Conservation (phyloP, 2,329 filamentous ascomycete species). For the Magnaporthales sp. region DNA sequence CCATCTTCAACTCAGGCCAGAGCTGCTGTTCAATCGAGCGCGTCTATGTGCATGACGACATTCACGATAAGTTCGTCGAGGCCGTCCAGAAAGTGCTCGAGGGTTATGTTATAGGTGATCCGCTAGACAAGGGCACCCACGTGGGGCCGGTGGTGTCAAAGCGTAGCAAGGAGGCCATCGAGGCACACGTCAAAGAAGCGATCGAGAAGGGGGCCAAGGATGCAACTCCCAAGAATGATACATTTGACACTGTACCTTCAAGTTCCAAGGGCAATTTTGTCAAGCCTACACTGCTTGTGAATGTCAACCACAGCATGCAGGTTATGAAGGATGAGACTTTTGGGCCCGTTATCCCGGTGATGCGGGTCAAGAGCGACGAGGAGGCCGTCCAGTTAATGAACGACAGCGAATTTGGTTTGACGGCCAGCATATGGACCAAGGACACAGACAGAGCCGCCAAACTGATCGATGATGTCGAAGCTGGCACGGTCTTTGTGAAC, state of each 20-base stretch:
- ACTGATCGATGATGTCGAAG: conserved; percentile 74
- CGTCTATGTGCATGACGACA: conserved; percentile 78
- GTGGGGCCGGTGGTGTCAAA: conserved; percentile 84
- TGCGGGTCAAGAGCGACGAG: conserved; percentile 72
- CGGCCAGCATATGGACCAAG: conserved; percentile 96
- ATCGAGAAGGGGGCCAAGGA: conserved; percentile 76
- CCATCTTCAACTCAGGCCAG: conserved; percentile 98
- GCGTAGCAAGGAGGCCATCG: conserved; percentile 66
- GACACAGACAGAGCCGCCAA: conserved; percentile 67
- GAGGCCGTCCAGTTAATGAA: conserved; percentile 87
- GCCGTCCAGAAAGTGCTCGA: conserved; percentile 72
- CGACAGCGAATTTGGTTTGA: conserved; percentile 87
- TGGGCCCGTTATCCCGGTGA: conserved; percentile 82
- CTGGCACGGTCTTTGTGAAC: conserved; percentile 94
- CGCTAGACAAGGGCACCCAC: conserved; percentile 68
- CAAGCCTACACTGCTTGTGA: conserved; percentile 71
- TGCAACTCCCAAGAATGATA: conserved; percentile 71
- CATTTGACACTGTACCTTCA: conserved; percentile 59
- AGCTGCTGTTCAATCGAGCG: conserved; percentile 91
- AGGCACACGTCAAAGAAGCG: conserved; percentile 74
- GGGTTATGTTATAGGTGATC: conserved; percentile 83
- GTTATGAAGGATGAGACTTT: conserved; percentile 96
- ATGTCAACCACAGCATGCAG: conserved; percentile 72
- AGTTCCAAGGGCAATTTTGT: conserved; percentile 74
- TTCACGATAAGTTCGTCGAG: conserved; percentile 75